A percentile compares a stretch with the other conserved stretches of the same genome.
These are phyloP conservation scores for Physaria fendleri DNA, from an alignment of 345 rosid genomes.

Conservation along the genomic window DNA sequence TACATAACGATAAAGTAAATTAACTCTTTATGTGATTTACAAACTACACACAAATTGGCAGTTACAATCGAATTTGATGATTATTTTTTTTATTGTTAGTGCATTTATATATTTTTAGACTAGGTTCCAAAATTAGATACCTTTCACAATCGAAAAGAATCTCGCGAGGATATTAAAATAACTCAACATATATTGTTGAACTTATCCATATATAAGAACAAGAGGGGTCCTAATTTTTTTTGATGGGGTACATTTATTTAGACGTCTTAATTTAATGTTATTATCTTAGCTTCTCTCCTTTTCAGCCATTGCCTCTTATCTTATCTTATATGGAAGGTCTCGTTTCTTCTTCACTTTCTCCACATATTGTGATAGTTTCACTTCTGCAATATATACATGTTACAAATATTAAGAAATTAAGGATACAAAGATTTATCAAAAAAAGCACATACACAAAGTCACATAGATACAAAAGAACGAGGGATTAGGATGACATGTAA, in stretches of 20 bases:
- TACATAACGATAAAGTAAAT: neutral
- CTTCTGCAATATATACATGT: neutral
- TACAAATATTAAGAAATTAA: neutral
- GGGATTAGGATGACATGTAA: constrained; percentile 16
- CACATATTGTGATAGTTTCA: neutral
- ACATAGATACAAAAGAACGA: neutral
- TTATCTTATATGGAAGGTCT: constrained; percentile 29
- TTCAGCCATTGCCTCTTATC: constrained; percentile 7
- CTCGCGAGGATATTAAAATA: neutral
- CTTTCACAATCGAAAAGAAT: constrained; percentile 2
- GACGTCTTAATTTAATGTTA: constrained; percentile 4
- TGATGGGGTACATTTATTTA: neutral
- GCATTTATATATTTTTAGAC: neutral
- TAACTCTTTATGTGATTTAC: neutral
- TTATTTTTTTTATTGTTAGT: neutral
- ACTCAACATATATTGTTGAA: neutral
- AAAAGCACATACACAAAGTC: neutral
- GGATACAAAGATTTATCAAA: neutral
- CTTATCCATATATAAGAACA: constrained; percentile 18
- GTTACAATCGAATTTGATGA: neutral
- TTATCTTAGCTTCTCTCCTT: constrained; percentile 1
- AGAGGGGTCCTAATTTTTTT: constrained; percentile 10
- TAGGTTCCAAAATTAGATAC: neutral
- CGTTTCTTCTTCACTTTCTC: constrained; percentile 21
- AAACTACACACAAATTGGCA: neutral